A percentile compares a stretch with the other conserved stretches of the same genome.
phyloP scores from a whole-genome alignment of 2,329 filamentous ascomycete genomes.

The Eutypa lata region DNA sequence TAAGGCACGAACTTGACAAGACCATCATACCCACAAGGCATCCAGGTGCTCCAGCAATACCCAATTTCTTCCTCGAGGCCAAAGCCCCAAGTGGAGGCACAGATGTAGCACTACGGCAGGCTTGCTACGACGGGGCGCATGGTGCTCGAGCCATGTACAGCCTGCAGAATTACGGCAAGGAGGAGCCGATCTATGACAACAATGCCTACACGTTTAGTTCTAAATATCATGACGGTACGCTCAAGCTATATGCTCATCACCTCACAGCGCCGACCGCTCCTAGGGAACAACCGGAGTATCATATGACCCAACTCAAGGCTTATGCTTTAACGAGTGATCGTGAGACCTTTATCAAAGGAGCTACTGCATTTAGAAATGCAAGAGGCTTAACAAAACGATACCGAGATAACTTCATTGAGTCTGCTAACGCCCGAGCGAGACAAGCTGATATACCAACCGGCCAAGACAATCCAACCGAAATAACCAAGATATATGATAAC shows the following conservation, averaged over 20 bases:
- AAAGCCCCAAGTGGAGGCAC: constrained; percentile 18
- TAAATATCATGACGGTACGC: constrained; percentile 33
- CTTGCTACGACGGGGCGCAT: constrained; percentile 29
- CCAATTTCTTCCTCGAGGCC: constrained; percentile 13
- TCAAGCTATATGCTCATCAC: constrained; percentile 37
- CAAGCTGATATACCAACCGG: not conserved
- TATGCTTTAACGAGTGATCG: constrained; percentile 25
- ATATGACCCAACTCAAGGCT: constrained; percentile 35
- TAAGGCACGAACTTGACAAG: constrained; percentile 5
- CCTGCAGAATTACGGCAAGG: constrained; percentile 28
- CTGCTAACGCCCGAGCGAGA: constrained; percentile 23
- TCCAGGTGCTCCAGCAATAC: constrained; percentile 8
- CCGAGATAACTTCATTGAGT: constrained; percentile 32
- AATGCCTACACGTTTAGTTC: constrained; percentile 36
- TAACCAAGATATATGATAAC: no score
- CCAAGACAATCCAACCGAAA: constrained; percentile 6
- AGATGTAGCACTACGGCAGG: constrained; percentile 23
- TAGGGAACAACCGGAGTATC: constrained; percentile 34
- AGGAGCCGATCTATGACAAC: constrained; percentile 33
- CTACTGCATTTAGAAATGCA: constrained; percentile 36
- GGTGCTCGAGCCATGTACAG: constrained; percentile 29
- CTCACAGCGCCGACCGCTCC: constrained; percentile 26
- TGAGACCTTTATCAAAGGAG: constrained; percentile 32
- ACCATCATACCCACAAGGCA: constrained; percentile 17
- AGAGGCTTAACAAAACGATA: constrained; percentile 34